These are phyloP conservation scores for Glebionis coronaria DNA, from an alignment of 129 eudicot species.

Conservation along the genomic window DNA sequence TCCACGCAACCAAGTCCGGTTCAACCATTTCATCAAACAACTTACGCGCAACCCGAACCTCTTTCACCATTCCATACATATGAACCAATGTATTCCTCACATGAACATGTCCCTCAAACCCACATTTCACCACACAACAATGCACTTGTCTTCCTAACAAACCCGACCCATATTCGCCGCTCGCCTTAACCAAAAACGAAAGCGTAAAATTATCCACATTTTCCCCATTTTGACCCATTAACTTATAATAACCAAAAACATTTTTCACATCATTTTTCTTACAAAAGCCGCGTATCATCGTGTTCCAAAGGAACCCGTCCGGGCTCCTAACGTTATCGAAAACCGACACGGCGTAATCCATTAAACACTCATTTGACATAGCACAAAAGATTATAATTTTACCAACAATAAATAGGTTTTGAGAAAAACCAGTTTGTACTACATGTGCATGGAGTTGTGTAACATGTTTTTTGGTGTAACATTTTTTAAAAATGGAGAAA, in stretches of 20 bases:
- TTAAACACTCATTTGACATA: constrained; percentile 32
- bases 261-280: constrained; percentile 32
- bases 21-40: constrained; percentile 49
- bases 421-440: constrained; percentile 34
- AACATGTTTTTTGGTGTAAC: constrained; percentile 24
- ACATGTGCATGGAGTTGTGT: constrained; percentile 42
- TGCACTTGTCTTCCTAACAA: constrained; percentile 43
- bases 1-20: constrained; percentile 47
- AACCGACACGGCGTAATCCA: constrained; percentile 51
- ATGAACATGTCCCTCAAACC: constrained; percentile 35
- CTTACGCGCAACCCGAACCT: constrained; percentile 31
- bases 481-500: constrained; percentile 38
- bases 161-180: constrained; percentile 40
- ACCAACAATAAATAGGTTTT: constrained; percentile 42
- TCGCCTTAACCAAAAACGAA: constrained; percentile 50
- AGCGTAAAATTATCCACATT: constrained; percentile 45
- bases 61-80: constrained; percentile 43
- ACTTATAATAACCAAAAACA: constrained; percentile 37
- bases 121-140: constrained; percentile 31
- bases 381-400: constrained; percentile 51
- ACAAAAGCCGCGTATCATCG: constrained; percentile 58
- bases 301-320: constrained; percentile 63
- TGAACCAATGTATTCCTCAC: constrained; percentile 49
- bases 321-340: constrained; percentile 40
- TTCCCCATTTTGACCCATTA: constrained; percentile 41